Conservation (phyloP, 2,329 filamentous ascomycete species). For the Moelleriella libera region DNA sequence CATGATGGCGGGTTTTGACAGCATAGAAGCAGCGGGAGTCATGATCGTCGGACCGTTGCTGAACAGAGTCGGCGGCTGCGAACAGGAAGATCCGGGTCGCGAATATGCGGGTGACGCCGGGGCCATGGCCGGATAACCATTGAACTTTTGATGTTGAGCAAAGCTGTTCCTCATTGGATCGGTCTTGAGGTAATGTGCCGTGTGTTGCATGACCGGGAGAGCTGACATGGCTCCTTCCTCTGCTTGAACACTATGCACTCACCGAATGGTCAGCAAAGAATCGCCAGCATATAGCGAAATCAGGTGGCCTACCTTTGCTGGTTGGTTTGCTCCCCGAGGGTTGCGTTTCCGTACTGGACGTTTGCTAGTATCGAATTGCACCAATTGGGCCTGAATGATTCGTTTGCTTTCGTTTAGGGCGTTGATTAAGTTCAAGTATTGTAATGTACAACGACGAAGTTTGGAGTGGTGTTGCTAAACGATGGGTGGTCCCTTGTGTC, state of each 20-base stretch:
- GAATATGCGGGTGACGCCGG: conserved; percentile 51
- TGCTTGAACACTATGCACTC: neutral
- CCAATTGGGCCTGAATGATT: neutral
- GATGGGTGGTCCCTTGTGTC: conserved; percentile 2
- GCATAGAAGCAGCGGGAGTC: conserved; percentile 65
- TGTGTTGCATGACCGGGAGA: conserved; percentile 53
- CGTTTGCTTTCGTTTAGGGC: conserved; percentile 5
- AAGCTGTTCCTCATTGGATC: conserved; percentile 47
- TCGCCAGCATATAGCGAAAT: too few species aligned
- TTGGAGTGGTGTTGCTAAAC: neutral
- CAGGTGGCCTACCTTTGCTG: neutral
- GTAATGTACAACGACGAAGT: conserved; percentile 5
- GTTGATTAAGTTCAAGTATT: conserved; percentile 5
- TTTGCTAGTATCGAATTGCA: neutral
- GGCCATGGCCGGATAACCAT: conserved; percentile 36
- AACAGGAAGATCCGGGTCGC: conserved; percentile 50
- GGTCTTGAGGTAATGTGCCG: conserved; percentile 80
- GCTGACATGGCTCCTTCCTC: conserved; percentile 25
- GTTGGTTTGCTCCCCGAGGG: neutral
- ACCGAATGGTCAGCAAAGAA: neutral
- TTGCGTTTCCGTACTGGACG: neutral
- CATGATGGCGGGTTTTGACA: conserved; percentile 60
- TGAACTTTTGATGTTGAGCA: conserved; percentile 3
- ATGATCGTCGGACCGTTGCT: conserved; percentile 46
- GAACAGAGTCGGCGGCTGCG: conserved; percentile 44